phyloP scores from a whole-genome alignment of 805 yeast genomes.

The Candida schatavii region DNA sequence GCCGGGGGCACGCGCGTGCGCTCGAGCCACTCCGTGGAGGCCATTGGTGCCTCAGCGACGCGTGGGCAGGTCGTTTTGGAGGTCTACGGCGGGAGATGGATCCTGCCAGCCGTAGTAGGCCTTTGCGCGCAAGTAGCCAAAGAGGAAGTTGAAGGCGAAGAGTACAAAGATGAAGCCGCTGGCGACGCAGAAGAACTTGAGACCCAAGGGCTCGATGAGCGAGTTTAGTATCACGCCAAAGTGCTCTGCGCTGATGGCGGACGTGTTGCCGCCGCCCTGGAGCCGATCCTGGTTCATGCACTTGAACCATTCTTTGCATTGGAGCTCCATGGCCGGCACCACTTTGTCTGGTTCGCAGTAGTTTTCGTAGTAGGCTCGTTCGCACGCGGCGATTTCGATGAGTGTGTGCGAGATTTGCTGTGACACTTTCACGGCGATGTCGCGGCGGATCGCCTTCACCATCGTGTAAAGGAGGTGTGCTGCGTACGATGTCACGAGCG shows the following conservation, averaged over 20 bases:
- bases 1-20: background rate
- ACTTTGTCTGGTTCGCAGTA: slow-evolving; percentile 53
- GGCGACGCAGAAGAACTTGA: slow-evolving; percentile 51
- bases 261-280: slow-evolving; percentile 47
- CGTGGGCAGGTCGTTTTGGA: too few species aligned
- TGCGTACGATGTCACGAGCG: slow-evolving; percentile 43
- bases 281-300: slow-evolving; percentile 63
- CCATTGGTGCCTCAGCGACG: too few species aligned
- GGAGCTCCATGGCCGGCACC: slow-evolving; percentile 55
- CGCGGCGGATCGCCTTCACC: slow-evolving; percentile 49
- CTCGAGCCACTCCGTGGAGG: too few species aligned
- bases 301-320: slow-evolving; percentile 60
- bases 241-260: slow-evolving; percentile 59
- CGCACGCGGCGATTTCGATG: slow-evolving; percentile 54
- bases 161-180: slow-evolving; percentile 41
- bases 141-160: slow-evolving; percentile 60
- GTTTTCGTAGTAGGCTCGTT: slow-evolving; percentile 50
- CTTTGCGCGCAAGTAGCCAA: slow-evolving; percentile 64
- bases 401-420: slow-evolving; percentile 44
- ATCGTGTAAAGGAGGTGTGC: slow-evolving; percentile 42
- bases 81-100: too few species aligned
- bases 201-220: slow-evolving; percentile 64
- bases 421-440: slow-evolving; percentile 50
- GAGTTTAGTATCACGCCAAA: slow-evolving; percentile 61
- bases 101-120: slow-evolving; percentile 41